Evolutionary conservation across 108 stramenopile species (phyloP).

Genomic region (Nitzschia sp.): DNA sequence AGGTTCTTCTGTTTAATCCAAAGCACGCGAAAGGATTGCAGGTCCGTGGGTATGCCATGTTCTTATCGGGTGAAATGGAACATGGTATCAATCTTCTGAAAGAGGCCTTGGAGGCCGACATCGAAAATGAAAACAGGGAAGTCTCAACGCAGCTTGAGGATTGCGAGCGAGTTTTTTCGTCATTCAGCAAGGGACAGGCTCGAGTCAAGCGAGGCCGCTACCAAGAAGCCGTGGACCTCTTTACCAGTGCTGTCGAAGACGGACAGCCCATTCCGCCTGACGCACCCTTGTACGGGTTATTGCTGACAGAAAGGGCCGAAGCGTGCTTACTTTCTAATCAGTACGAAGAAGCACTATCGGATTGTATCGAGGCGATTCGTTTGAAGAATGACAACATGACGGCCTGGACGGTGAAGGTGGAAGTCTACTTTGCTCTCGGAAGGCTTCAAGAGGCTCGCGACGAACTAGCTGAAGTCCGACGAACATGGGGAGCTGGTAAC

Average conservation of each 20-base stretch:
- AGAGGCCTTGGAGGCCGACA: slow-evolving; percentile 38
- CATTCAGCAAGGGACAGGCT: slow-evolving; percentile 45
- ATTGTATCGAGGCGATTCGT: slow-evolving; percentile 44
- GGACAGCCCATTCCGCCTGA: slow-evolving; percentile 28
- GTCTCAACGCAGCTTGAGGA: slow-evolving; percentile 24
- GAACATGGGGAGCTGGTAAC: slow-evolving; percentile 50
- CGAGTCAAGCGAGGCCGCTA: slow-evolving; percentile 44
- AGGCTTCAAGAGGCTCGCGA: slow-evolving; percentile 45
- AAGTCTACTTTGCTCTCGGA: slow-evolving; percentile 46
- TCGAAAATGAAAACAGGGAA: slow-evolving; percentile 24
- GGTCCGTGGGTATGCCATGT: slow-evolving; percentile 42
- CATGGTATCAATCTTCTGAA: slow-evolving; percentile 41
- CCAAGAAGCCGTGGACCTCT: slow-evolving; percentile 45
- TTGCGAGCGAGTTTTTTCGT: slow-evolving; percentile 29
- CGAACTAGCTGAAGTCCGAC: slow-evolving; percentile 44
- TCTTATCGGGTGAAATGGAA: slow-evolving; percentile 51
- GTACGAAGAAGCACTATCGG: slow-evolving; percentile 41
- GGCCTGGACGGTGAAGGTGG: slow-evolving; percentile 54
- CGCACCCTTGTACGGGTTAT: slow-evolving; percentile 38
- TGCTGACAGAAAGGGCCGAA: slow-evolving; percentile 54
- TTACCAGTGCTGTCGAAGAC: slow-evolving; percentile 40
- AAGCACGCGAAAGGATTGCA: slow-evolving; percentile 42
- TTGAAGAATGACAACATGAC: slow-evolving; percentile 41
- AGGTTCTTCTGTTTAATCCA: slow-evolving; percentile 46
- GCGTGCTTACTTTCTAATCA: slow-evolving; percentile 37